Evolutionary conservation across 1,284 basidiomycete genomes (phyloP).

Genomic region (Irpex rosettiformis): DNA sequence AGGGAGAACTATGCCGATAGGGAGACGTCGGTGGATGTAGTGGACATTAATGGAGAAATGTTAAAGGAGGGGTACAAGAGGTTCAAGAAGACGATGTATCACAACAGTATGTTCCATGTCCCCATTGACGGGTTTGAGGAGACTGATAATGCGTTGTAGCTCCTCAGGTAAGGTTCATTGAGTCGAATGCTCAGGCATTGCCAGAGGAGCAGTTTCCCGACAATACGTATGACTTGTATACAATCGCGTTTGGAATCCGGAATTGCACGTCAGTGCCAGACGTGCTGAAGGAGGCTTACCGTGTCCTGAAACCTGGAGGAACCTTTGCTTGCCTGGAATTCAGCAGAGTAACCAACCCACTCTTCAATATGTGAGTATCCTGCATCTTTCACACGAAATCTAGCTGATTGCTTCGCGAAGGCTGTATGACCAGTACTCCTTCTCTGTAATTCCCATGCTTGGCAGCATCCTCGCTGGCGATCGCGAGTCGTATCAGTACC

Average conservation of each 20-base stretch:
- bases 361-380: slow-evolving; percentile 75
- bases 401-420: slow-evolving; percentile 38
- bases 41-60: slow-evolving; percentile 97
- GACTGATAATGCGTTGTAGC: slow-evolving; percentile 46
- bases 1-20: slow-evolving; percentile 86
- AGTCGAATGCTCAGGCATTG: slow-evolving; percentile 91
- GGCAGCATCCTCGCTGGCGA: slow-evolving; percentile 97
- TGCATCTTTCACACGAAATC: not conserved
- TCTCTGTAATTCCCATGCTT: slow-evolving; percentile 91
- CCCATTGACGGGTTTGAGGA: not conserved
- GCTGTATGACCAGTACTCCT: slow-evolving; percentile 94
- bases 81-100: slow-evolving; percentile 95
- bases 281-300: slow-evolving; percentile 87
- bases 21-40: slow-evolving; percentile 86
- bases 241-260: slow-evolving; percentile 97
- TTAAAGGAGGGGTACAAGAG: slow-evolving; percentile 88
- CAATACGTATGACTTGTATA: slow-evolving; percentile 93
- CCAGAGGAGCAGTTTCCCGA: slow-evolving; percentile 64
- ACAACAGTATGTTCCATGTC: slow-evolving; percentile 71
- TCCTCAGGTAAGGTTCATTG: slow-evolving; percentile 90
- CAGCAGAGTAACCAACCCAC: slow-evolving; percentile 88
- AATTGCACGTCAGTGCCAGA: slow-evolving; percentile 95
- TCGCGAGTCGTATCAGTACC: slow-evolving; percentile 93
- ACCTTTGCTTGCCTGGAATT: slow-evolving; percentile 97
- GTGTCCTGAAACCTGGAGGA: slow-evolving; percentile 96